Base-by-base conservation (phyloP, 495 filamentous ascomycete genomes). In the Penicillium ochrochloron region DNA sequence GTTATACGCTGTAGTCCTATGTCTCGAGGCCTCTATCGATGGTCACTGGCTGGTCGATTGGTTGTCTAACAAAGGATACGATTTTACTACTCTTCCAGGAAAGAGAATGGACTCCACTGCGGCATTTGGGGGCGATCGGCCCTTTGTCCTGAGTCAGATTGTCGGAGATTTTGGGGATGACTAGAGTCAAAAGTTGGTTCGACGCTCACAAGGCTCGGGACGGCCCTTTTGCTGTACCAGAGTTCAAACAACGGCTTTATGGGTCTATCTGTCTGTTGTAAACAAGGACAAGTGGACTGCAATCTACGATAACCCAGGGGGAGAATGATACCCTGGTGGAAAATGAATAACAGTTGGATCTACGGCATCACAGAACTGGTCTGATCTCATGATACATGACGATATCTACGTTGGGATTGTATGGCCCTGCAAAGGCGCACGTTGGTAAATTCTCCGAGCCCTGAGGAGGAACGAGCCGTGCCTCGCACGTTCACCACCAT, bases 211-310 rank as follows among this genome's bases (percentile, higher is more conserved):
- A 46, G 67, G 64, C 58, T 66, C 72, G 72, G 72, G 66, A 66
- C 72, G 72, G 70, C 62, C 72, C 72, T 72, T 65, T 61, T 4
- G 34, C 56, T 46, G 68, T 60, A 66, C 70, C 70, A 72, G 64
- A 70, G 63, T 62, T 58, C 61, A 55, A 37, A 68, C 53, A 66
- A 63, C 56, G 66, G 63, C 63, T 19, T 51, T 53, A 42, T 52
- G 31, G 33, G n/a, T 55, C 44, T 50, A n/a, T 48, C 41, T 29
- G 15, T 21, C 23, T 48, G 2, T 19, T 34, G 3, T 54, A 15
- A 14, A 11, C 17, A n/a, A n/a, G 53, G 53, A 23, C 33, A 19
- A 31, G 33, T 58, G 56, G 56, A 58, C 25, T 12, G 1, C 33
- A 8, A 37, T 31, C 53, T 37, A 56, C 53, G 15, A 34, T 23